Percentiles rank a stretch among this genome's conserved stretches.
Conservation (phyloP, 768 basidiomycete genomes). For the Guyanaporus albipodus region DNA sequence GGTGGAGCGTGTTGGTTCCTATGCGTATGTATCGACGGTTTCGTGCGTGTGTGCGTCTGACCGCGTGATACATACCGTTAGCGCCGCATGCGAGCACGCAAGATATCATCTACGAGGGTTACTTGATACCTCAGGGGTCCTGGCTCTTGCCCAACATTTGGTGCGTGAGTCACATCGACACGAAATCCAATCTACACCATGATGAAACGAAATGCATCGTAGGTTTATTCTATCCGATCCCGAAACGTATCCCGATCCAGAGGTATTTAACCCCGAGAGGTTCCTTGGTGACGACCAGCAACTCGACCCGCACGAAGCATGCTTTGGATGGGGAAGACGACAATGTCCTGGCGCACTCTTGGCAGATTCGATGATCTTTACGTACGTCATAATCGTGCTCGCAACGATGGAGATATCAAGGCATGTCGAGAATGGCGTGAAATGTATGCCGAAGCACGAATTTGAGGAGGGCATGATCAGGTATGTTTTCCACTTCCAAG, state of each 20-base stretch:
- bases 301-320: neutral
- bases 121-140: slow-evolving; percentile 23
- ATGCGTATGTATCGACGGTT: neutral
- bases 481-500: neutral
- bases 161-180: neutral
- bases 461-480: neutral
- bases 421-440: neutral
- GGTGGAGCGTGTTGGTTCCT: neutral
- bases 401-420: slow-evolving; percentile 12
- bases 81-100: neutral
- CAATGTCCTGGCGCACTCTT: slow-evolving; percentile 3
- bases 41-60: neutral
- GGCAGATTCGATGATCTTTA: slow-evolving; percentile 1
- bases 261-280: slow-evolving; percentile 5
- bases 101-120: slow-evolving; percentile 7
- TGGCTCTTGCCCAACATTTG: slow-evolving; percentile 3
- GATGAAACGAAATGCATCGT: too few species aligned
- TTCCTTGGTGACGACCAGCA: slow-evolving; percentile 4
- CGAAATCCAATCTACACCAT: neutral
- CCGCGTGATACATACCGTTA: neutral
- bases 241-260: neutral
- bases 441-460: neutral
- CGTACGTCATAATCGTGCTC: neutral
- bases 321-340: slow-evolving; percentile 13
- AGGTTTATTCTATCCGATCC: slow-evolving; percentile 2